Base-by-base conservation (phyloP, 2,329 filamentous ascomycete species). In the Chaetomiaceae sp. region DNA sequence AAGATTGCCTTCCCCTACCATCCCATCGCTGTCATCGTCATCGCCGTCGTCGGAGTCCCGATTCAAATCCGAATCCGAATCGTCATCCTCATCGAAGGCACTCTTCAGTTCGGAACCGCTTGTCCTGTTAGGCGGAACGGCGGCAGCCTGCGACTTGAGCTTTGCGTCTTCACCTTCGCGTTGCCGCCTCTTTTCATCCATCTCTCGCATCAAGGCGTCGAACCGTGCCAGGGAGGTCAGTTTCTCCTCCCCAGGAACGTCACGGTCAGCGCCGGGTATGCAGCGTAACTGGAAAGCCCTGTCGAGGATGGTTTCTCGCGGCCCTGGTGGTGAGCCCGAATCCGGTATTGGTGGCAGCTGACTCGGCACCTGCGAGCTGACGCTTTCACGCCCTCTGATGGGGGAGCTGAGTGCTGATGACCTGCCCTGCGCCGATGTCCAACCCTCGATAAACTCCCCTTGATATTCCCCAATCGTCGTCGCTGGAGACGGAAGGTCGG, bases 301-400 rank as follows among this genome's bases (percentile, higher is more conserved):
- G 63, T 86, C 83, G n/a, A 86, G 66, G 47, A 86, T 86, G 0
- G 83, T 85, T 66, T 86, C 82, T 14, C 82, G 75, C 2, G 78
- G 79, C 0, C 67, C 69, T 2, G 78, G 76, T 0, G 80, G 79
- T 0, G 79, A 77, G 60, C 73, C 74, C 1, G 75, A 74, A 36
- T 75, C 69, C 8, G 73, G 62, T 16, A 69, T 66, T 4, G 58
- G 62, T 5, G 64, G 61, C 6, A 65, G 61, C 18, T 61, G 54
- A 1, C 73, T 71, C 14, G 71, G 68, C 4, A 51, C 48, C 11
- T 76, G 73, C 1, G 79, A 82, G 56, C 76, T 72, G 44, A 82
- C 71, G 61, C 80, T 82, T 40, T 76, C 79, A 6, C 79, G 74
- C 2, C 72, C 75, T 37, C 79, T 71, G 1, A 75, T 71, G 2